Base-by-base conservation (phyloP, 1,139 yeast species). In the Kodamaea ohmeri region DNA sequence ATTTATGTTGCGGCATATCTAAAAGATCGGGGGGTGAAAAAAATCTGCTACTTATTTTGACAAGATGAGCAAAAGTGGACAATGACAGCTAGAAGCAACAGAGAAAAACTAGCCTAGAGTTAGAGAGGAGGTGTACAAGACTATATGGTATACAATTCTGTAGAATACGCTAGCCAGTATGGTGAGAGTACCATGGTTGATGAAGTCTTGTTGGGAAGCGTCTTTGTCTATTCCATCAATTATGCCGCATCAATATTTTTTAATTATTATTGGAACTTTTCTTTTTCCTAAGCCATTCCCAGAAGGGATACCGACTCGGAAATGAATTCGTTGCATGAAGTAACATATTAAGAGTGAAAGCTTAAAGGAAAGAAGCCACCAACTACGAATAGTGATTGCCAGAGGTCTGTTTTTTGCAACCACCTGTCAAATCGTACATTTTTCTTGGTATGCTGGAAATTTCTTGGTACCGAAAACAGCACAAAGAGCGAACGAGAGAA, bases 271-370 rank as follows among this genome's bases (percentile, higher is more conserved):
- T n/a, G n/a, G n/a, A 20, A 20, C 22, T 13, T 27, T 27, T 27
- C 20, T 16, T 27, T 27, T 27, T 27, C 12, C 30, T 27, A 27
- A 27, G 30, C 30, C 30, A 16, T 27, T 16, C 30, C 30, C 15
- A 25, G 16, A 27, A 27, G 12, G 20, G 9, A 4, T 9, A 13
- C 15, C 15, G 30, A 27, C 20, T 27, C 19, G 12, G 20, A 14
- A 7, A 16, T 27, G 12, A 9, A 5, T 20, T 20, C 8, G 22
- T 7, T 7, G 9, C 8, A 20, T 20, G 6, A 20, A 9, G 9
- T 20, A n/a, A n/a, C n/a, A n/a, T n/a, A n/a, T 13, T 9, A 6
- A 9, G 26, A 6, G 8, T 24, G 26, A 6, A 24, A 24, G 12
- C 17, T 8, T 15, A 14, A 12, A 13, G 9, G 7, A 11, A 14